These are phyloP conservation scores for Colletotrichum gigasporum DNA, from an alignment of 2,329 filamentous ascomycete genomes.

Conservation along the genomic window DNA sequence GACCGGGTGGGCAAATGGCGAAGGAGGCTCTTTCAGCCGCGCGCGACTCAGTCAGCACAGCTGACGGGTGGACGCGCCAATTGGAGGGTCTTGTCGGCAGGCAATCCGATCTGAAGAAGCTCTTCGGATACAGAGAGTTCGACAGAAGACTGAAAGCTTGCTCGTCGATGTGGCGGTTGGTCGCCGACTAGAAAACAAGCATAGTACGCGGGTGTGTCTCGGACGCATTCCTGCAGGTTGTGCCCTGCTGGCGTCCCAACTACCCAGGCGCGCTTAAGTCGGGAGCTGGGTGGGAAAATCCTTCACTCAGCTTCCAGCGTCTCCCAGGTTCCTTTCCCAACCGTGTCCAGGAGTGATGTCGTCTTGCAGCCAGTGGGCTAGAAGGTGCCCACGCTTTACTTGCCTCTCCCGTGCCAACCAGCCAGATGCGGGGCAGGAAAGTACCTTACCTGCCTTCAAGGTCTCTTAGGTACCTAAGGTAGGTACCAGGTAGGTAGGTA, in stretches of 20 bases:
- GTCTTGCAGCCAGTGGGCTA: background rate
- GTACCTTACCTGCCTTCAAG: background rate
- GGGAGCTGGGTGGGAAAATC: background rate
- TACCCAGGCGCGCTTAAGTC: background rate
- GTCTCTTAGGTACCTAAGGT: background rate
- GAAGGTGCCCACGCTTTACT: background rate
- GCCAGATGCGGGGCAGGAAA: background rate
- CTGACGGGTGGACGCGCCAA: no score
- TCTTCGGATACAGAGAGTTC: background rate
- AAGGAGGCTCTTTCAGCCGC: background rate
- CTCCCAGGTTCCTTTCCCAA: conserved; percentile 10
- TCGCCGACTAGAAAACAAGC: no score
- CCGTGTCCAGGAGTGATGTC: no score
- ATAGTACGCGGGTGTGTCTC: background rate
- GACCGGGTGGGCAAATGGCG: background rate
- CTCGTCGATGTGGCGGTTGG: no score
- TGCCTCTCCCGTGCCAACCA: background rate
- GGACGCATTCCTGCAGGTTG: conserved; percentile 3
- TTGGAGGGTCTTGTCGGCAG: background rate
- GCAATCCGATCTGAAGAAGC: background rate
- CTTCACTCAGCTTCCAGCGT: conserved; percentile 25
- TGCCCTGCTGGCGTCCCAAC: conserved; percentile 6
- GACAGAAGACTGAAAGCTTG: no score
- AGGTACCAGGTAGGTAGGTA: no score
- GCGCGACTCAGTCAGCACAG: background rate